Base-by-base conservation (phyloP, 176 grass and related monocot genomes). In the Rhynchospora pubera region DNA sequence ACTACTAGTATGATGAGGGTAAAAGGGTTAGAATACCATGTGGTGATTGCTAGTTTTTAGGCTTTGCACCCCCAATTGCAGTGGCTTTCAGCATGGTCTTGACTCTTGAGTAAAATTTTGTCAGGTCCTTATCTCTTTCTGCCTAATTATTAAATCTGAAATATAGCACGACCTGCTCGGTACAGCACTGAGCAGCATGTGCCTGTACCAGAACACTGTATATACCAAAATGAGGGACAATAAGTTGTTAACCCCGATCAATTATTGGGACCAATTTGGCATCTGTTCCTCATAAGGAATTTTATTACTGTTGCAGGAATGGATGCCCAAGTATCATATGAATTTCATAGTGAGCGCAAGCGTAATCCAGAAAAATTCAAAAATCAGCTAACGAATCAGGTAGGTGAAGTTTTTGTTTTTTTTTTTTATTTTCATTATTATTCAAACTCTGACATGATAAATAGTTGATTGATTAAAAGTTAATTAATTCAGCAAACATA, bases 301-400 rank as follows among this genome's bases (percentile, higher is more conserved):
- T 64, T 86, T 61, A 62, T 87, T 48, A 39, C 48, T 87, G 11
- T 72, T 89, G 18, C 82, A 97, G 94, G 94, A 81, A 91, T 92
- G 94, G 94, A 97, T 86, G 94, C 94, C 34, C 86, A 94, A 91
- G 88, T 97, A 68, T 97, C 94, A 65, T 97, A 97, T 53, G 91
- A 82, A 86, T 97, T 97, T 89, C 94, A 97, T 86, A 86, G 89
- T 83, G 91, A 94, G 84, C 85, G 94, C 39, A 97, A 92, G 88
- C 84, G 71, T 81, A 87, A 97, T 85, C 91, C 94, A 70, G 91
- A 97, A 76, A 97, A 94, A 50, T 97, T 97, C 80, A 97, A 89
- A 80, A 94, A 92, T 42, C 94, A 97, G 83, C 63, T 90, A 80
- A 85, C 85, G 63, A 97, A 97, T 77, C 94, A 97, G 91, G 91